Evolutionary conservation across 2,329 filamentous ascomycete genomes (phyloP).

Genomic region (Penicillium sp.): DNA sequence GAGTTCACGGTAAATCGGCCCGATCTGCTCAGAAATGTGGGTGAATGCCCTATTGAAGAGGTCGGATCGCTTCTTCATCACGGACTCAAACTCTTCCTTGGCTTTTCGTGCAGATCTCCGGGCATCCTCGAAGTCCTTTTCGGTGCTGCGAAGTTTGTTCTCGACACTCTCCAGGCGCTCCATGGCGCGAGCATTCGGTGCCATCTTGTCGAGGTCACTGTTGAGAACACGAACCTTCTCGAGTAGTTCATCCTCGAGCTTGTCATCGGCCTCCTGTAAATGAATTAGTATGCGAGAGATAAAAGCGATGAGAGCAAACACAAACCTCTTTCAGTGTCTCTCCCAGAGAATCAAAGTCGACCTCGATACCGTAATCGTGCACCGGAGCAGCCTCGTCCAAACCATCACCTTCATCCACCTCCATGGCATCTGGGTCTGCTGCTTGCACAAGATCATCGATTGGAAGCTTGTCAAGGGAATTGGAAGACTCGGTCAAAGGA

Average conservation of each 20-base stretch:
- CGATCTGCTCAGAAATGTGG: constrained; percentile 94
- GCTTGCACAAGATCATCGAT: constrained; percentile 76
- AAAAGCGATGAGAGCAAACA: constrained; percentile 13
- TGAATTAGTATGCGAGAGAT: constrained; percentile 5
- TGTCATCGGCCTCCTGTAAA: constrained; percentile 62
- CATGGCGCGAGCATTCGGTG: constrained; percentile 93
- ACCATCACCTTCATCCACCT: constrained; percentile 67
- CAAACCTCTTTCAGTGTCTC: constrained; percentile 76
- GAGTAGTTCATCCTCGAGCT: constrained; percentile 70
- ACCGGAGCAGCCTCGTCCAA: constrained; percentile 60
- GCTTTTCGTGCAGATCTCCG: constrained; percentile 70
- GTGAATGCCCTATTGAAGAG: constrained; percentile 93
- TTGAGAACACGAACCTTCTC: constrained; percentile 74
- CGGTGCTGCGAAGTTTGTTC: constrained; percentile 74
- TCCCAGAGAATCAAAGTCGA: constrained; percentile 78
- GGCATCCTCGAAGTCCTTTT: constrained; percentile 85
- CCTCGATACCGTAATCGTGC: constrained; percentile 86
- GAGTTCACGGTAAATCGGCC: constrained; percentile 89
- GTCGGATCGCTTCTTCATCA: constrained; percentile 80
- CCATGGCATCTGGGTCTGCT: constrained; percentile 83
- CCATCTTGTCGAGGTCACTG: constrained; percentile 84
- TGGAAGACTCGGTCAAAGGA: constrained; percentile 70
- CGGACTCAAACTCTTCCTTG: constrained; percentile 76
- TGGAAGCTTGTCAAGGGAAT: constrained; percentile 72
- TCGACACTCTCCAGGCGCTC: constrained; percentile 87